A percentile compares a stretch with the other conserved stretches of the same genome.
Evolutionary conservation across 2,329 filamentous ascomycete genomes (phyloP).

Genomic region (Lachnellula hyalina): DNA sequence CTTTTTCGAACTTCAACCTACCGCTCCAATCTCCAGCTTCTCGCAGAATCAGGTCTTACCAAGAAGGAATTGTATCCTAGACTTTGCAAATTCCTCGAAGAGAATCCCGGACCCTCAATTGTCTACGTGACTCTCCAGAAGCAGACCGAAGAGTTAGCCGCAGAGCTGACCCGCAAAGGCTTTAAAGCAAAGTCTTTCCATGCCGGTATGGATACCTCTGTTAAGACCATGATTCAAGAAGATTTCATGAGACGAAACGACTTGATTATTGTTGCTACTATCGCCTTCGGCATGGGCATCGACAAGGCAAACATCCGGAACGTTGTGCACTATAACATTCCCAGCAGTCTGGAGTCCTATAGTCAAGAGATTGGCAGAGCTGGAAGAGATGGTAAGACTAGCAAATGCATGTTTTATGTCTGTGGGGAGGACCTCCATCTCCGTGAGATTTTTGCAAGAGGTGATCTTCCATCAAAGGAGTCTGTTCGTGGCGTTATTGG

Average conservation of each 20-base stretch:
- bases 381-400: constrained; percentile 47
- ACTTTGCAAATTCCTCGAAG: constrained; percentile 43
- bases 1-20: constrained; percentile 57
- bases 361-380: constrained; percentile 53
- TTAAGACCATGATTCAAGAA: constrained; percentile 45
- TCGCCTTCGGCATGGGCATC: constrained; percentile 57
- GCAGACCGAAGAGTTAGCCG: constrained; percentile 43
- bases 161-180: constrained; percentile 32
- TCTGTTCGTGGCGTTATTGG: constrained; percentile 45
- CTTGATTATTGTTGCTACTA: constrained; percentile 48
- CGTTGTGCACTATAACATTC: constrained; percentile 47
- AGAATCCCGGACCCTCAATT: constrained; percentile 50
- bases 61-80: constrained; percentile 42
- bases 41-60: constrained; percentile 40
- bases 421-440: constrained; percentile 53
- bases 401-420: constrained; percentile 53
- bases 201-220: constrained; percentile 42
- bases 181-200: constrained; percentile 45
- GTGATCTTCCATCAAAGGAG: constrained; percentile 50
- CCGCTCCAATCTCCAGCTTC: constrained; percentile 47
- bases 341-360: constrained; percentile 50
- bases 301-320: constrained; percentile 52
- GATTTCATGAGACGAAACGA: constrained; percentile 44
- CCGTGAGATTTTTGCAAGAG: constrained; percentile 53
- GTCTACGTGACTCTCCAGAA: constrained; percentile 57